Base-by-base conservation (phyloP, 805 yeast species). In the Ogataea trehalophila region DNA sequence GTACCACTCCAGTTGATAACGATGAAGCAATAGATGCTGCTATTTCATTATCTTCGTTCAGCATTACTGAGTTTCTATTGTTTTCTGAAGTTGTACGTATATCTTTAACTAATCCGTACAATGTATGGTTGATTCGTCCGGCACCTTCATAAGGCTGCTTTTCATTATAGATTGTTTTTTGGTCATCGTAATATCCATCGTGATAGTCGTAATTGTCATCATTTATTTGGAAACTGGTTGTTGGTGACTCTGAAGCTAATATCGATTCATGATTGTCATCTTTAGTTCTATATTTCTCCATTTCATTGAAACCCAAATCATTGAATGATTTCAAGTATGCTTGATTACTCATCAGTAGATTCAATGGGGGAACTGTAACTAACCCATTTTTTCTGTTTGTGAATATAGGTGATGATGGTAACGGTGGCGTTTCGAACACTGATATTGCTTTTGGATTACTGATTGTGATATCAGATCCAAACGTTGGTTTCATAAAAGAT, bases 41-140 rank as follows among this genome's bases (percentile, higher is more conserved):
- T 11, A 26, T 9, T 26, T 11, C 31, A 26, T 26, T 11, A 11
- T 9, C 9, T 26, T 26, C 11, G 31, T 26, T 26, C 31, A 26
- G 1, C 31, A 26, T 26, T 11, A 11, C 31, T 26, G 40, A 11
- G 5, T 5, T 14, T 6, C n/a, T 14, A 11, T 37, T 17, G 26
- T 18, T 22, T 20, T 22, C 33, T 6, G 44, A 23, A 14, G 38
- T 34, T n/a, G 14, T 17, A 9, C 55, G 49, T 15, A 55, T 41
- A 16, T 45, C 46, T 9, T 39, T 35, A 33, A 55, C 49, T 36
- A 55, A 38, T 39, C 47, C 49, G 7, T 36, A 42, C 33, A 55
- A 33, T 1, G 55, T 49, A 13, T 51, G 54, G 38, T 55, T 55
- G 20, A 55, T 52, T n/a, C 47, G 47, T 8, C 59, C 59, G 0